Base-by-base conservation (phyloP, 1,284 basidiomycete genomes). In the Ustilago loliicola region DNA sequence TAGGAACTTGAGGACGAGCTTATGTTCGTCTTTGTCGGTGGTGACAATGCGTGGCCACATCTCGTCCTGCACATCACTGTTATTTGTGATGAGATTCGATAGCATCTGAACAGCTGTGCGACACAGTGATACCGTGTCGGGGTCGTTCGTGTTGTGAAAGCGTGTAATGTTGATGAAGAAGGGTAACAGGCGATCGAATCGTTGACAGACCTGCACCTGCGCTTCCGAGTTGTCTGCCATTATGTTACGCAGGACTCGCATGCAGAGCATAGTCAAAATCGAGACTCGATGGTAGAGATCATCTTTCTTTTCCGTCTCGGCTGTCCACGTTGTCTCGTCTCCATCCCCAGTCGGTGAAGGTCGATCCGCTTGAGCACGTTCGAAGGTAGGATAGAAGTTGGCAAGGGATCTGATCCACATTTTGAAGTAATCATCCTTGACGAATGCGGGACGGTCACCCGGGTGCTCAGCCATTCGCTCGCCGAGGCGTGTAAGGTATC, bases 91-190 rank as follows among this genome's bases (percentile, higher is more conserved):
- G 13, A 77, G 60, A 27, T 80, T 80, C 47, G 75, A 72, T 1
- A 80, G 71, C 61, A 80, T 63, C 54, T 80, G 78, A 10, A 53
- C 71, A 6, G 61, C 68, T 2, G 76, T 51, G 9, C 78, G 65
- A 23, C 62, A 57, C 8, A 80, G 58, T 0, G 66, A 56, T 4
- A 56, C 21, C 47, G 59, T 50, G 19, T 72, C 69, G 3, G 74
- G 63, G 19, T 77, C 69, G 50, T 65, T 72, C 52, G 72, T 29
- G 6, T 69, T 71, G 29, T 72, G 69, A 32, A 72, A 77, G 27
- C 61, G 64, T 11, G 74, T 69, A 47, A 72, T 23, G 42, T 67
- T 65, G 40, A 48, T 52, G n/a, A 72, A 32, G 32, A 77, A 59
- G 15, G 73, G 68, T 8, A 38, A 36, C 10, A 71, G 32, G 6